Base-by-base conservation (phyloP, 106 monocot genomes). In the Phalaenopsis equestris region DNA sequence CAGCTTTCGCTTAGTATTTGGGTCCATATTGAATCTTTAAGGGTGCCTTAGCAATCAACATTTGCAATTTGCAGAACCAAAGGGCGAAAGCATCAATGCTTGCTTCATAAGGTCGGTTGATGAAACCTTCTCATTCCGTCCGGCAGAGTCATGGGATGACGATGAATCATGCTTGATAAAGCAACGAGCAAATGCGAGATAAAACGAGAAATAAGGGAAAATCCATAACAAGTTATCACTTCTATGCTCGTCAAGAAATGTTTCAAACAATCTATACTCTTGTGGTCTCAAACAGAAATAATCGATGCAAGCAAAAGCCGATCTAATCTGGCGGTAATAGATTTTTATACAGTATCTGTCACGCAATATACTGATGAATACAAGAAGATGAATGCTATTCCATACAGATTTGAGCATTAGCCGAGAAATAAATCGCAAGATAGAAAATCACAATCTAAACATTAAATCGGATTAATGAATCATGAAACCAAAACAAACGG, bases 11-110 rank as follows among this genome's bases (percentile, higher is more conserved):
- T 90, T 2, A 99, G 83, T 84, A 99, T 91, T 55, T 95, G 85
- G 11, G 84, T 78, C 95, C 95, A 99, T 48, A 80, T 88, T 75
- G 82, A 75, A 55, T 99, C 99, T 95, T 99, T 45, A 99, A 72
- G 79, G 99, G 93, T 72, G 95, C 90, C 87, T 95, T 99, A 2
- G 68, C 85, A 76, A 99, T 93, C 77, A 95, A 80, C 75, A 90
- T 99, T 49, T 90, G 87, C 30, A 99, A 90, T 99, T 49, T 90
- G 87, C 30, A 99, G 86, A 73, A 99, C 95, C n/a, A 85, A 68
- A 46, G 99, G 99, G 55, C 95, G 99, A 30, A 82, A 99, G 91
- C 95, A 99, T 90, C 78, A 99, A 87, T 1, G 99, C 99, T 82
- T 95, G 99, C 75, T 91, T 99, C 99, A 95, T 95, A 72, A 95